Evolutionary conservation across 108 stramenopile genomes (phyloP).

Genomic region (Stephanodiscus minutulus): DNA sequence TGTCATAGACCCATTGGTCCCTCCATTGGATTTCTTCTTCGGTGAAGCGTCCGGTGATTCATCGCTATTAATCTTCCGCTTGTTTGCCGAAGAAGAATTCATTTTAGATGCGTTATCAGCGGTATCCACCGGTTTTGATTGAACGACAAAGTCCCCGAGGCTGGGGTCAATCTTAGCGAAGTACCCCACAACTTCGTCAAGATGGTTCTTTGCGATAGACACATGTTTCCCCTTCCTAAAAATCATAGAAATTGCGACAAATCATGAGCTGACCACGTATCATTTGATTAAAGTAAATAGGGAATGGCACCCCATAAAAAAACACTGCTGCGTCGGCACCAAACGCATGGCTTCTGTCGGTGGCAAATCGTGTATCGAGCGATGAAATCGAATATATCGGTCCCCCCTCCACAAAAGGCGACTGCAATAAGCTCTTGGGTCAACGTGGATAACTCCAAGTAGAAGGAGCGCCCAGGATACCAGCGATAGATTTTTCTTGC

Average conservation of each 20-base stretch:
- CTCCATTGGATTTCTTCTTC: slow-evolving; percentile 38
- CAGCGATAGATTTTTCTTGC: slow-evolving; percentile 7
- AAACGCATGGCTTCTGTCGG: slow-evolving; percentile 1
- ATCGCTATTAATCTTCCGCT: slow-evolving; percentile 38
- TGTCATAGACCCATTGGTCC: slow-evolving; percentile 44
- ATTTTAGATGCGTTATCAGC: slow-evolving; percentile 32
- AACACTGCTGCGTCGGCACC: neutral
- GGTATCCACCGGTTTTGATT: slow-evolving; percentile 45
- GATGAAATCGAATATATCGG: neutral
- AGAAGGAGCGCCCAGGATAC: slow-evolving; percentile 1
- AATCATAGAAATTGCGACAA: neutral
- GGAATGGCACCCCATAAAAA: neutral
- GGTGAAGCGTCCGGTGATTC: slow-evolving; percentile 25
- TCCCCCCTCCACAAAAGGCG: slow-evolving; percentile 6
- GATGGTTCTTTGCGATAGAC: slow-evolving; percentile 57
- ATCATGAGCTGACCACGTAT: slow-evolving; percentile 3
- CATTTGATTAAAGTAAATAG: slow-evolving; percentile 3
- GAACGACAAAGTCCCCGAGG: slow-evolving; percentile 57
- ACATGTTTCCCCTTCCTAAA: slow-evolving; percentile 72
- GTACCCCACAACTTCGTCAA: slow-evolving; percentile 60
- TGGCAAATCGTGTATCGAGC: neutral
- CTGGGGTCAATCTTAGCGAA: slow-evolving; percentile 71
- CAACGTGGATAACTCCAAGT: neutral
- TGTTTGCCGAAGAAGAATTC: slow-evolving; percentile 37
- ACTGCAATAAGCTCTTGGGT: neutral